Percentiles rank a stretch among this genome's conserved stretches.
Evolutionary conservation across 352 stramenopile genomes (phyloP).

Genomic region (Phytophthora niederhauseri): DNA sequence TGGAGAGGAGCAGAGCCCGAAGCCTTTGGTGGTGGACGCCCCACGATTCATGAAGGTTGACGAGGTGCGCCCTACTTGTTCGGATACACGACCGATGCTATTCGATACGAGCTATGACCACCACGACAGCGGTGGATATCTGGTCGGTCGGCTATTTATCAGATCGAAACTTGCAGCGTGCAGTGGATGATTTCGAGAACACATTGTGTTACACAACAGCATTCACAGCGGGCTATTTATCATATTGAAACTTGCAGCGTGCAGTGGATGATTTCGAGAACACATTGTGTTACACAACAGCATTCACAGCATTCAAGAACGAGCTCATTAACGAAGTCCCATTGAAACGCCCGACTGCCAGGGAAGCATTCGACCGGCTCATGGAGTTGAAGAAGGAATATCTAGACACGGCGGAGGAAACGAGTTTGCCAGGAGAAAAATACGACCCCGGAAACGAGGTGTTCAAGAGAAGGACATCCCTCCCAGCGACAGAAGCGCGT

Average conservation of each 20-base stretch:
- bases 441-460: not conserved
- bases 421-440: not conserved
- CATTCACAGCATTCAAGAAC: not conserved
- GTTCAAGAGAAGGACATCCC: no score
- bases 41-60: not conserved
- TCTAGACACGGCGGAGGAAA: not conserved
- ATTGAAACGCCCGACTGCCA: slow-evolving; percentile 20
- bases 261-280: not conserved
- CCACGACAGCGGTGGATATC: not conserved
- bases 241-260: no score
- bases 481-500: no score
- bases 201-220: not conserved
- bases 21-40: not conserved
- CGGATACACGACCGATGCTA: not conserved
- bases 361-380: not conserved
- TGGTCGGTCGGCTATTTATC: not conserved
- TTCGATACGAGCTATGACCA: not conserved
- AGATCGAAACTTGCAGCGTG: not conserved
- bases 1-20: not conserved
- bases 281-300: not conserved
- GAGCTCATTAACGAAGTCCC: not conserved
- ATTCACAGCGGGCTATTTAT: no score
- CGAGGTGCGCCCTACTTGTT: not conserved
- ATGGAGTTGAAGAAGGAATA: not conserved
- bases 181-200: not conserved